Base-by-base conservation (phyloP, 2,329 filamentous ascomycete genomes). In the Xylaria sp. region DNA sequence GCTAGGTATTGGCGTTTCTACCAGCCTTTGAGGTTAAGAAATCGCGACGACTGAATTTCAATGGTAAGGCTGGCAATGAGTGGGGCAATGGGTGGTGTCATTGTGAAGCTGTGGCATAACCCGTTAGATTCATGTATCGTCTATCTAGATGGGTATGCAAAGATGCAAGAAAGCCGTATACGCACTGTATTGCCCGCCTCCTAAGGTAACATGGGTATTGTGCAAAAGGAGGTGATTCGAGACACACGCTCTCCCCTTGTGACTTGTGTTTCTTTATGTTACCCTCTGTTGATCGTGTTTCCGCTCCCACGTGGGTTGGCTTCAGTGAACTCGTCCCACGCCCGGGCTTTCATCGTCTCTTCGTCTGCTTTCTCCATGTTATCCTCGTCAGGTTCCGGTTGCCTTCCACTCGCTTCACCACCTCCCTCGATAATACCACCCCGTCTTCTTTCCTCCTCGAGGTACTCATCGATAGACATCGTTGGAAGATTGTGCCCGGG, bases 401-500 rank as follows among this genome's bases (percentile, higher is more conserved):
- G 85, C 31, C 89, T 83, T 18, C 87, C 89, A 74, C 90, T 92
- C 73, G 91, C 89, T 76, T 92, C 92, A 20, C 94, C 94, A 37
- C 94, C 94, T 44, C 94, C 96, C 78, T 98, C 92, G 65, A 98
- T 93, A 67, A 99, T 94, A 23, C 93, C 93, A 18, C 96, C 96
- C 71, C 92, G 86, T 73, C 88, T 87, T 77, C 88, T 88, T 83
- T 98, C 96, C 81, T 98, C 95, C 62, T 97, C 96, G 18, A 99
- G 85, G 78, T 98, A 99, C 82, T 99, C 96, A 75, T 99, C 96
- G 70, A 99, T 98, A 1, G 90, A 93, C 96, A 99, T 98, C 2
- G 96, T 98, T 0, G 96, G 96, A 67, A 99, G 83, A 81, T 93
- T 98, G 79, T 99, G 96, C 8, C 96, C 94, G 0, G 94, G 89